Conservation (phyloP, 2,329 filamentous ascomycete genomes). For the Cladophialophora carrionii region DNA sequence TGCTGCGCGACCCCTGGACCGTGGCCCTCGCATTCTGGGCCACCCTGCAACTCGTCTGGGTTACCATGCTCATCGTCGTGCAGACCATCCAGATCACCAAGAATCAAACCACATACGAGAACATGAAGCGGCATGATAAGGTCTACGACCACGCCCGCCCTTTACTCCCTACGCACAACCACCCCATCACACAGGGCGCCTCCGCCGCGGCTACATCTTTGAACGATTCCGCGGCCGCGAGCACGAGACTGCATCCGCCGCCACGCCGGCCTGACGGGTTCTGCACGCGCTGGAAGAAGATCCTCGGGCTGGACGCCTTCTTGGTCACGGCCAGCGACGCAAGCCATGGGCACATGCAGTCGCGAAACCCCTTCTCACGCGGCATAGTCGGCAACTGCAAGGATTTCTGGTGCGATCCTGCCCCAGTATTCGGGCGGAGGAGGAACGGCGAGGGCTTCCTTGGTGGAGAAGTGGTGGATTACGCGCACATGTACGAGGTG, state of each 20-base stretch:
- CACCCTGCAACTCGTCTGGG: constrained; percentile 85
- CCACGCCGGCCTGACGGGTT: constrained; percentile 67
- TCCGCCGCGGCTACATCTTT: constrained; percentile 41
- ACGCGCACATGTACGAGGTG: constrained; percentile 85
- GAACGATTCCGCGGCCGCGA: constrained; percentile 37
- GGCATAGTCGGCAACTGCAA: constrained; percentile 87
- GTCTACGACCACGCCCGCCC: constrained; percentile 38
- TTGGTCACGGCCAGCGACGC: constrained; percentile 84
- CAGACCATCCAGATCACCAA: constrained; percentile 90
- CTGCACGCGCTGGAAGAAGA: constrained; percentile 76
- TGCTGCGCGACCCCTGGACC: constrained; percentile 83
- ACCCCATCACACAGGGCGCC: constrained; percentile 48
- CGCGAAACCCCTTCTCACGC: constrained; percentile 77
- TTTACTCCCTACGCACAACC: constrained; percentile 52
- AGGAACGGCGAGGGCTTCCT: constrained; percentile 66
- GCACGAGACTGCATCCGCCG: constrained; percentile 49
- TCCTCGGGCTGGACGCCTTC: constrained; percentile 91
- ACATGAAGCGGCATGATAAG: constrained; percentile 71
- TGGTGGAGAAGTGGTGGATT: constrained; percentile 79
- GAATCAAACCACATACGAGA: constrained; percentile 94
- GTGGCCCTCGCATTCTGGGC: constrained; percentile 79
- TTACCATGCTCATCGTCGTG: constrained; percentile 93
- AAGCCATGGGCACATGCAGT: constrained; percentile 49
- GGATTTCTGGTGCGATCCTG: constrained; percentile 94
- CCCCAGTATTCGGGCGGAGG: constrained; percentile 74